Base-by-base conservation (phyloP, 805 yeast genomes). In the Candida hungchunana region DNA sequence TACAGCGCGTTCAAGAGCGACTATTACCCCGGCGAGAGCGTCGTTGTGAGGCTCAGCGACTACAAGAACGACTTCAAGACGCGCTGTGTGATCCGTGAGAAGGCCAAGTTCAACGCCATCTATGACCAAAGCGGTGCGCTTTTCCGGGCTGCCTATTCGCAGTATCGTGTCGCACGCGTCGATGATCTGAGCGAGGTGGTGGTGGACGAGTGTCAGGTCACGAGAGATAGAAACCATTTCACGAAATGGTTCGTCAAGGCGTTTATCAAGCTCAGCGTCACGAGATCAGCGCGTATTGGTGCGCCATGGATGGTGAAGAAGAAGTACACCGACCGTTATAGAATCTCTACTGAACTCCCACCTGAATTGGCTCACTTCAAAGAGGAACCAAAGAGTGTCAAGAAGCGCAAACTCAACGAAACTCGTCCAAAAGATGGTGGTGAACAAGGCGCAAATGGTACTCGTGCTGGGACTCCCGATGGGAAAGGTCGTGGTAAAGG, bases 271-370 rank as follows among this genome's bases (percentile, higher is more conserved):
- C 84, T 56, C 73, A 86, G 29, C 16, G 71, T 37, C 22, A 64
- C 49, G 71, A 86, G 55, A 69, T 84, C 89, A 2, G 72, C 81
- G 36, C 85, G 83, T 68, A 68, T 80, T 28, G 97, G 97, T 4
- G 90, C 97, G 3, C 97, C 97, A 3, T 93, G 97, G 97, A 78
- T 90, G 15, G 93, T 93, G 12, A 83, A 81, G 54, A 77, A 75
- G 18, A 79, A 80, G 46, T 86, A 75, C 57, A 93, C 93, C 0
- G 68, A 67, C 37, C 71, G 71, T 48, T 86, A 79, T 56, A 63
- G 84, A 46, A 82, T 86, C 14, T 72, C 81, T 9, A 64, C 68
- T 13, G 79, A 69, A 26, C 72, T 69, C 46, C 86, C 86, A 1
- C 67, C 71, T 6, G 73, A 77, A 37, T 59, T 79, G 37, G 64